Evolutionary conservation across 2,329 filamentous ascomycete genomes (phyloP), one percentile per base, ranked within the genome.

Genomic region (Aspergillus sp.): DNA sequence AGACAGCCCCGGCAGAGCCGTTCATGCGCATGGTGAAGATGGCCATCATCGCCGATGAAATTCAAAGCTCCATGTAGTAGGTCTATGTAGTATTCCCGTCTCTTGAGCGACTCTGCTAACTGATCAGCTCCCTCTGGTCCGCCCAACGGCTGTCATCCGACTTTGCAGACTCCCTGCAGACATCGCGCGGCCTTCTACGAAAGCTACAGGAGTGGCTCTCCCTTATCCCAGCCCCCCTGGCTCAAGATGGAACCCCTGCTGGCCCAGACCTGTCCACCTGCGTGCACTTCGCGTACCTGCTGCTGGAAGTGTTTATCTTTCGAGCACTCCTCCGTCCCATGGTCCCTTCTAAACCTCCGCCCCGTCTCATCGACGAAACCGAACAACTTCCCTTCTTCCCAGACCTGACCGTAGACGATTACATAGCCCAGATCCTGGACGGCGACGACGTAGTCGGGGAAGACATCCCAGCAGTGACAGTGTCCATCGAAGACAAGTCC

Each of bases 211-310:
- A 51, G 3, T 73, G 70, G 70, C 69, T 71, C 33, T 65, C 65
- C 1, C 37, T 44, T 30, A n/a, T 48, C 2, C 44, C 52, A 17
- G 27, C 30, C 0, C 15, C 42, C 3, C 2, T 42, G 0, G 17
- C 30, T n/a, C 40, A 53, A 19, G 42, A 37, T 7, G 27, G 17
- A 11, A 27, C 30, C 12, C 13, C 41, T 13, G 15, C 12, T n/a
- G 19, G 30, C n/a, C 51, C 41, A 3, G 51, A 53, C 6, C 30
- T 53, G 5, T 46, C 57, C 15, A 50, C 46, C 11, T 42, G 30
- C 4, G 66, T 74, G 6, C 72, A 73, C 37, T 71, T 75, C 44
- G 68, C 70, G 39, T 75, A 73, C 48, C 59, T 74, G n/a, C 63
- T 70, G n/a, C 64, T 73, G 2, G 70, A 71, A n/a, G 59, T 75